These are phyloP conservation scores for Fusarium duplospermum DNA, from an alignment of 2,329 filamentous ascomycete species.

Conservation along the genomic window DNA sequence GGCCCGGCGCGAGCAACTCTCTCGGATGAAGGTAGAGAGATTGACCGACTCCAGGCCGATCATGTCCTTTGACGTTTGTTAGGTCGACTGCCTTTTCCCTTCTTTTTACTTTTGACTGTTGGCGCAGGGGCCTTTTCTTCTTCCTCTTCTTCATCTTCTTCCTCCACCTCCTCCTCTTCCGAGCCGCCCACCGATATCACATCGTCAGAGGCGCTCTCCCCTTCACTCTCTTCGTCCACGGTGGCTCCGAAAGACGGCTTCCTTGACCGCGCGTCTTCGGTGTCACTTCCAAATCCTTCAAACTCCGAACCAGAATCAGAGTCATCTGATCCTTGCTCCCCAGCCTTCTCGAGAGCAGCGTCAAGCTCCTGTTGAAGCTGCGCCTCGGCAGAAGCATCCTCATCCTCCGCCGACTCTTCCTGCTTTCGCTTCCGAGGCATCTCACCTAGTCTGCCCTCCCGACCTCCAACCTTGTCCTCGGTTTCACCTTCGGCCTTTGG, in stretches of 20 bases:
- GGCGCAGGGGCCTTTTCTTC: constrained; percentile 20
- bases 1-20: constrained; percentile 22
- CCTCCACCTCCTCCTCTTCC: constrained; percentile 48
- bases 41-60: constrained; percentile 22
- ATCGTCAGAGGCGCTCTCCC: constrained; percentile 56
- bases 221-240: constrained; percentile 51
- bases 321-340: constrained; percentile 51
- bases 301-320: constrained; percentile 53
- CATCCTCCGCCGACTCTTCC: constrained; percentile 62
- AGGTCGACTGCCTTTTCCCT: constrained; percentile 30
- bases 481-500: constrained; percentile 68
- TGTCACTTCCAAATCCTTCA: constrained; percentile 52
- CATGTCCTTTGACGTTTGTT: constrained; percentile 45
- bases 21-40: constrained; percentile 33
- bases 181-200: constrained; percentile 46
- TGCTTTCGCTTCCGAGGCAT: constrained; percentile 85
- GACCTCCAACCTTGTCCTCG: constrained; percentile 69
- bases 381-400: constrained; percentile 49
- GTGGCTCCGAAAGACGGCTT: constrained; percentile 48
- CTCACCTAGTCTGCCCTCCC: constrained; percentile 84
- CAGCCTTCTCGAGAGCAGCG: constrained; percentile 44
- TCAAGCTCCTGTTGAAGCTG: constrained; percentile 44
- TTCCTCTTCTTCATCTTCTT: constrained; percentile 38
- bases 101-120: constrained; percentile 31
- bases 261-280: constrained; percentile 47